These are phyloP conservation scores for Urochloa ruziziensis DNA, from an alignment of 176 grass and related monocot genomes.

Conservation along the genomic window DNA sequence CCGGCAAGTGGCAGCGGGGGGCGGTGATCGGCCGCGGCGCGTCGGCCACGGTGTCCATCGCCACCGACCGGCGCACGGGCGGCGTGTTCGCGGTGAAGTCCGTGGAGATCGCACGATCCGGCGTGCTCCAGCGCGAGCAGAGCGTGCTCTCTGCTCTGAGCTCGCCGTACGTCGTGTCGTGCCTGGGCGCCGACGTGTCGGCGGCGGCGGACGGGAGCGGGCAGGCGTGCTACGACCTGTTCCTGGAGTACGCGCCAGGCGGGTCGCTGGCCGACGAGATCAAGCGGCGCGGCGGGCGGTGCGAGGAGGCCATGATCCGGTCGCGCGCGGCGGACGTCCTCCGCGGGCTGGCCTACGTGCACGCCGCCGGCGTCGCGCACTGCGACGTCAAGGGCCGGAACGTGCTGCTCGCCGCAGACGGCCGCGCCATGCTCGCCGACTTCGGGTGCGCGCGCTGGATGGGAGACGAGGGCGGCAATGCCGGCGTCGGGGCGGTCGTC, in stretches of 20 bases:
- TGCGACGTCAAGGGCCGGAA: constrained; percentile 54
- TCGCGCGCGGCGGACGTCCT: constrained; percentile 28
- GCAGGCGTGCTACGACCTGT: not conserved
- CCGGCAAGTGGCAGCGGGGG: constrained; percentile 34
- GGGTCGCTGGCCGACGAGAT: constrained; percentile 51
- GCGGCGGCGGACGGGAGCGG: not conserved
- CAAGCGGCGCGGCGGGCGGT: not conserved
- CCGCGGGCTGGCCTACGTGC: constrained; percentile 37
- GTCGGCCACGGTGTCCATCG: constrained; percentile 46
- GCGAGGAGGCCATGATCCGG: constrained; percentile 34
- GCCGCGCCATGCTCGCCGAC: constrained; percentile 49
- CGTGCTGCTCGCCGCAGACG: constrained; percentile 41
- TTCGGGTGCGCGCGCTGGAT: constrained; percentile 41
- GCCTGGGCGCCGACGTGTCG: constrained; percentile 25
- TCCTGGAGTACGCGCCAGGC: constrained; percentile 45
- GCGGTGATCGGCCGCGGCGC: constrained; percentile 40
- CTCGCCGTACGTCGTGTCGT: constrained; percentile 32
- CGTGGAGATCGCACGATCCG: constrained; percentile 12
- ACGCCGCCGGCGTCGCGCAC: constrained; percentile 29
- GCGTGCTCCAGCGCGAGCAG: constrained; percentile 27
- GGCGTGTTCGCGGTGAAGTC: constrained; percentile 51
- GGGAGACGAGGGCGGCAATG: not conserved
- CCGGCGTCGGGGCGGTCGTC: not conserved
- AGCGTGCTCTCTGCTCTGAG: constrained; percentile 29
- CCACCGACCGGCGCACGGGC: constrained; percentile 14